These are phyloP conservation scores for Pseudevernia furfuracea DNA, from an alignment of 495 filamentous ascomycete genomes.

Conservation along the genomic window DNA sequence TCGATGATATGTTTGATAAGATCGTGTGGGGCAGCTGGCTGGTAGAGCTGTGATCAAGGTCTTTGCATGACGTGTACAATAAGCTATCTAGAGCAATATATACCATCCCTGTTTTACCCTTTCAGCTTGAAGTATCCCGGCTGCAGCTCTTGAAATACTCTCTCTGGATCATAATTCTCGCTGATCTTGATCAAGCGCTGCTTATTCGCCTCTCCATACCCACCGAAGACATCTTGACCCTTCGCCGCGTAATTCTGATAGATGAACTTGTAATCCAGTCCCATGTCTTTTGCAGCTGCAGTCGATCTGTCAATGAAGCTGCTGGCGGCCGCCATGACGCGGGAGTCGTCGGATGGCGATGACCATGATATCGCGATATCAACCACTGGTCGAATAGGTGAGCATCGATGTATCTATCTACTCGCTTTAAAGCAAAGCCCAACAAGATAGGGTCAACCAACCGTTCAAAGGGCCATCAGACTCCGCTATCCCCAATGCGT, in stretches of 20 bases:
- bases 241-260: constrained; percentile 48
- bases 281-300: constrained; percentile 36
- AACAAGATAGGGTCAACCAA: background rate
- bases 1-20: background rate
- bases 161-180: constrained; percentile 34
- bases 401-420: too few relatives aligned
- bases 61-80: background rate
- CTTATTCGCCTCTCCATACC: constrained; percentile 35
- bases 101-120: background rate
- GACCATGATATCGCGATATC: constrained; percentile 34
- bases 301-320: constrained; percentile 30
- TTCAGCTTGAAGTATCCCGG: constrained; percentile 39
- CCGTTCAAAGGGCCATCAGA: constrained; percentile 34
- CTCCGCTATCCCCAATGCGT: constrained; percentile 44
- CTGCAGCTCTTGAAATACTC: constrained; percentile 35
- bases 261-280: constrained; percentile 44
- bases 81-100: background rate
- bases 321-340: constrained; percentile 29
- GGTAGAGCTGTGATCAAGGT: background rate
- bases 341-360: constrained; percentile 29
- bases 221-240: constrained; percentile 35
- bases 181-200: constrained; percentile 31
- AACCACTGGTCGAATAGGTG: constrained; percentile 22
- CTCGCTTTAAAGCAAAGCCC: too few relatives aligned
- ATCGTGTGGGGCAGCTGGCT: background rate